These are phyloP conservation scores for Eucalyptus lansdowneana DNA, from an alignment of 345 rosid species.

Conservation along the genomic window DNA sequence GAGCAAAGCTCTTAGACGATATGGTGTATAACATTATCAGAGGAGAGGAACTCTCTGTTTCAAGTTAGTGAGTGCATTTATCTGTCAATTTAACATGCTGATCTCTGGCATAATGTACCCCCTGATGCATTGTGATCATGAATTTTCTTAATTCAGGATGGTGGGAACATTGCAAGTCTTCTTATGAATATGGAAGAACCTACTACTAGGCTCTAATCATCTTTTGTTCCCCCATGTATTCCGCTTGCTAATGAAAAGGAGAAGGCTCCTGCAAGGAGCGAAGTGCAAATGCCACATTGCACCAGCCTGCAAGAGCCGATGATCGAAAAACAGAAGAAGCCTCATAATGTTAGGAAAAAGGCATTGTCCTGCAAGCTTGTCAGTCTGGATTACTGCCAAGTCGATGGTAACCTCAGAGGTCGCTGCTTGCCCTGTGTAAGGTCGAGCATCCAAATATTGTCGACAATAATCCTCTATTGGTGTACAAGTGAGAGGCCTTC, in stretches of 20 bases:
- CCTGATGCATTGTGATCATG: neutral
- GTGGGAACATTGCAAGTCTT: neutral
- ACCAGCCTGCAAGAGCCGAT: neutral
- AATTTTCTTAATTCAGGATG: neutral
- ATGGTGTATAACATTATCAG: constrained; percentile 37
- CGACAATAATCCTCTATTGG: neutral
- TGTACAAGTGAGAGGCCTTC: neutral
- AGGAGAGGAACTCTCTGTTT: neutral
- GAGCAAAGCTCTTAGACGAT: constrained; percentile 78
- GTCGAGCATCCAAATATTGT: neutral
- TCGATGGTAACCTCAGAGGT: neutral
- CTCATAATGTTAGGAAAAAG: neutral
- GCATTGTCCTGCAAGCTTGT: neutral
- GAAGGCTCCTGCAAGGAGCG: neutral
- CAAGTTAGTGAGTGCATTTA: neutral
- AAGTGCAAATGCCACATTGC: neutral
- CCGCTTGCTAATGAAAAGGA: neutral
- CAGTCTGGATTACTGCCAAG: neutral
- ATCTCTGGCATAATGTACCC: neutral
- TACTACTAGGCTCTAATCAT: neutral
- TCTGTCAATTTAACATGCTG: neutral
- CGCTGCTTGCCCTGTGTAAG: neutral
- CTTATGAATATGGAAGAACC: neutral
- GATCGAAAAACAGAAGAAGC: neutral
- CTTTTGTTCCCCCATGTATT: neutral